Base-by-base conservation (phyloP, 1,284 basidiomycete species). In the Cutaneotrichosporon sp. region DNA sequence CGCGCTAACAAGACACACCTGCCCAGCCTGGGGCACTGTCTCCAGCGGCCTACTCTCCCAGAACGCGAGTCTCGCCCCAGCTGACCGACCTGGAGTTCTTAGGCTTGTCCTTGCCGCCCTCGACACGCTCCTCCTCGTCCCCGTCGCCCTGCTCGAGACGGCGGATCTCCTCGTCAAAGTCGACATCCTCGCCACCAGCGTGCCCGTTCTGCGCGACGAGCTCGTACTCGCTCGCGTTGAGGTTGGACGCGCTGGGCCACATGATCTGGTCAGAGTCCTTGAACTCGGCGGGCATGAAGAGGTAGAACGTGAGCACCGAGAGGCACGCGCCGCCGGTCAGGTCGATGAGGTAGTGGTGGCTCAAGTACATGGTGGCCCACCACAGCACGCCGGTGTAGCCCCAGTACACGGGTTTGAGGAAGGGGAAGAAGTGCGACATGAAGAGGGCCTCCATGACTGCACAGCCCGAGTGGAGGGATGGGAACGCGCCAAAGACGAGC, bases 351-450 rank as follows among this genome's bases (percentile, higher is more conserved):
- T 97, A 98, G 78, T 97, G 91, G 72, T 96, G 92, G 5, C 88
- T 90, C 63, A 94, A 84, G 78, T 96, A 96, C 94, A 98, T 98
- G 29, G 94, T 98, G 22, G 88, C 86, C 94, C 93, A 97, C 75
- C 96, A 98, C 2, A 98, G 81, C 29, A 90, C 77, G n/a, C 82
- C 84, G 2, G 84, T 84, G 74, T 98, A 97, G 0, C 75, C 78
- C 90, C 91, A 97, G 55, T 86, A 85, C 59, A 82, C 82, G 2
- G 75, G 64, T 53, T 70, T 71, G 63, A 80, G 80, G 60, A 80
- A 78, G 0, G 90, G 90, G 83, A 97, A 98, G 76, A 97, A 97
- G 76, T 98, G 92, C 27, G 87, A 84, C 59, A 96, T 77, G 79
- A 96, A 94, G 35, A 98, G 81, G 0, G 93, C 93, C 64, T 91